Evolutionary conservation across 2,329 filamentous ascomycete species (phyloP), one percentile per base, ranked within the genome.

Genomic region (Neonectria faginata): DNA sequence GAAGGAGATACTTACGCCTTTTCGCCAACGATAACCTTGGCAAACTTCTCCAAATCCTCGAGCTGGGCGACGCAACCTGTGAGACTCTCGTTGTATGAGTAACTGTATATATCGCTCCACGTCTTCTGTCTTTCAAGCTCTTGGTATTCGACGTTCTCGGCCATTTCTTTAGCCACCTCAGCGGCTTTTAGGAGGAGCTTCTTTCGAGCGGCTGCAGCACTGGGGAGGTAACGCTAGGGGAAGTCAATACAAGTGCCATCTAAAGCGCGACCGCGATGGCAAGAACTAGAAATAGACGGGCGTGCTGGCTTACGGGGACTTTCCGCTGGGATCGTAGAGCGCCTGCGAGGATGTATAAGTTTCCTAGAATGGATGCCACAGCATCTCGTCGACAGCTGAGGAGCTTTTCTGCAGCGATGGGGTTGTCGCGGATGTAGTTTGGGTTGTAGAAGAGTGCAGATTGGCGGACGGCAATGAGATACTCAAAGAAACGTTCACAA

Each of bases 401-500:
- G 3, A 89, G 78, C 20, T 80, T 79, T 61, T 82, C 80, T 1
- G 82, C 81, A 11, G 83, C 83, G n/a, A 82, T 77, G 10, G 83
- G 79, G 65, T 84, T 82, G 63, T 84, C 84, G 53, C 83, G 79
- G 57, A 86, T 79, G 66, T 83, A 84, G 36, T 81, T 81, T 1
- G 85, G 84, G 61, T 87, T 84, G 71, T 88, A 88, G 70, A 86
- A 86, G 16, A 88, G 75, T 2, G 84, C 85, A 2, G 86, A 85
- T 70, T 89, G 86, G 7, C 87, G 84, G 5, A 89, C 82, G 18
- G 85, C 81, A 27, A 88, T 83, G 60, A 88, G 80, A 65, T 88
- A 84, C 66, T 88, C 86, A 67, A 88, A 88, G 78, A 89, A 88
- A 4, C 81, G 80, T 72, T 89, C 86, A 59, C 84, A 87, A 7